Evolutionary conservation across 306 rosid species (phyloP), one percentile per base, ranked within the genome.

Genomic region (Cucurbita argyrosperma): DNA sequence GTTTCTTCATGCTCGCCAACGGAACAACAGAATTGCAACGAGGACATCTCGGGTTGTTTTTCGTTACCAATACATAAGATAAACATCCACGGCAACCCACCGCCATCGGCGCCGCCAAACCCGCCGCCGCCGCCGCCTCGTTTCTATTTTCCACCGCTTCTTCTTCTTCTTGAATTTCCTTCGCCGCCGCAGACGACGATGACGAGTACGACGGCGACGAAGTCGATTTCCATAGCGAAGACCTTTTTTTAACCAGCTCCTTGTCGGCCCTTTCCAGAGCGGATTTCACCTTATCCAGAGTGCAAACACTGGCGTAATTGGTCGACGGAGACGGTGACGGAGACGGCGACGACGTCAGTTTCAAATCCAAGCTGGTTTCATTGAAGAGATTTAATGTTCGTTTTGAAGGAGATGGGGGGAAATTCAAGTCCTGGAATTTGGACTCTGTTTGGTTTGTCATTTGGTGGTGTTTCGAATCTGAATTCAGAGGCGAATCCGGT

Each of bases 201-300:
- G 97, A 94, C 0, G 71, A 64, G 6, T 45, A 13, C 11, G 96
- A 86, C 30, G 86, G 83, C 0, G 96, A 84, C 0, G 96, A 88
- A 0, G 97, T 77, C 0, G 96, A 76, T 47, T 84, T 90, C 84
- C 89, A 82, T 26, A 88, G 76, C 6, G 90, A 74, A 0, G 86
- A 21, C 0, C 97, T 74, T 78, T 84, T 88, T 73, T 84, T 90
- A 0, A 80, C 43, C 0, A 97, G 96, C 58, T 90, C 97, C 26
- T 87, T 94, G 79, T 91, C 97, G n/a, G 97, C 99, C 76, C 99
- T 87, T 63, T 89, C 96, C 0, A 95, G 85, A 21, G 99, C 99
- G 3, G 87, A 88, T 72, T 95, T 95, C 78, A 95, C 99, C 77
- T 91, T 95, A 79, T 95, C 99, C 23, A 95, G 87, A 30, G 99